Percentiles rank a stretch among this genome's conserved stretches.
phyloP scores from a whole-genome alignment of 306 rosid species.

The Senna tora region DNA sequence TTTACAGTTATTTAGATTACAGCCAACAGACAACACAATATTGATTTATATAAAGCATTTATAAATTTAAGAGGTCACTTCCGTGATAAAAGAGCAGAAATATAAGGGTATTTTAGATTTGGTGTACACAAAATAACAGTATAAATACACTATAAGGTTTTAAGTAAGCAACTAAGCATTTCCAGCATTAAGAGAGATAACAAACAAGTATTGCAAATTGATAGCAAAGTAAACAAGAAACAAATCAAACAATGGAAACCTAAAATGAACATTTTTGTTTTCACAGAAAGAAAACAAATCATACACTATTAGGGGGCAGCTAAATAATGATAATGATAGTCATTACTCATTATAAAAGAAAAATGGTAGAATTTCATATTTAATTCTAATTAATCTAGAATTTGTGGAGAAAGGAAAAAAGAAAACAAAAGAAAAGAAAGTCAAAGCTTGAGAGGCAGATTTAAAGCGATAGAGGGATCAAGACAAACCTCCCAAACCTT shows the following conservation, averaged over 20 bases:
- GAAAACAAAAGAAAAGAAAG: constrained; percentile 10
- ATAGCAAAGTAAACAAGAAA: not conserved
- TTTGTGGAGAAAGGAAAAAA: constrained; percentile 4
- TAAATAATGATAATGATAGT: not conserved
- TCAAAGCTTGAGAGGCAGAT: constrained; percentile 10
- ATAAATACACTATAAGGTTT: not conserved
- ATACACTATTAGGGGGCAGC: not conserved
- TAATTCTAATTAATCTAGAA: constrained; percentile 19
- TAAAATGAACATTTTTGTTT: not conserved
- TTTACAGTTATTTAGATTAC: not conserved
- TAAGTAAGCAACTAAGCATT: not conserved
- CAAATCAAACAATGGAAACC: not conserved
- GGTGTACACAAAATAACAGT: constrained; percentile 1
- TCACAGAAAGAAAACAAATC: not conserved
- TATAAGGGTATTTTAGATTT: constrained; percentile 18
- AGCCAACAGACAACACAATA: constrained; percentile 19
- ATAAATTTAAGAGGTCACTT: constrained; percentile 9
- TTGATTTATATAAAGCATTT: constrained; percentile 20
- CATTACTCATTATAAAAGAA: constrained; percentile 8
- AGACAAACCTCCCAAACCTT: constrained; percentile 95
- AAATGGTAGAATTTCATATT: not conserved
- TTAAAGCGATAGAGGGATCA: constrained; percentile 10
- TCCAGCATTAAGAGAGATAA: not conserved
- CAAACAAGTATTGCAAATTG: constrained; percentile 8
- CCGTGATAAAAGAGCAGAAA: not conserved